A percentile compares a stretch with the other conserved stretches of the same genome.
Evolutionary conservation across 2,329 filamentous ascomycete genomes (phyloP).

Genomic region (Epichloe aotearoae): DNA sequence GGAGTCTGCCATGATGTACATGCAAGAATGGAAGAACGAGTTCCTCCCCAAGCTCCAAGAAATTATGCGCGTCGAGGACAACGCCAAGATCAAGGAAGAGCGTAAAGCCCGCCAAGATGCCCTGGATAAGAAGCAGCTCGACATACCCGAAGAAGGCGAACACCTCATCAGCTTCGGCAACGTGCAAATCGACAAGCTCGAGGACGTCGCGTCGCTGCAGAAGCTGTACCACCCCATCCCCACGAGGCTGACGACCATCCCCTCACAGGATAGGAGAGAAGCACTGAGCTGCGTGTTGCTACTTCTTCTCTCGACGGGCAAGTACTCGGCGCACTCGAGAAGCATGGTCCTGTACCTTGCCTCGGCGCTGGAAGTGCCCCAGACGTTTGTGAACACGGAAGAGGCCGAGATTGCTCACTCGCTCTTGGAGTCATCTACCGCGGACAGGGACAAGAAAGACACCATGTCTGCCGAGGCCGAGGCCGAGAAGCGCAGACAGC

Average conservation of each 20-base stretch:
- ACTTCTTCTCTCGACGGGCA: constrained; percentile 56
- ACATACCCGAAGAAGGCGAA: constrained; percentile 21
- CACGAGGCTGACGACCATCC: constrained; percentile 41
- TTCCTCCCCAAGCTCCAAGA: constrained; percentile 61
- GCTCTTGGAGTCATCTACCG: constrained; percentile 51
- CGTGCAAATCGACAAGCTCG: constrained; percentile 18
- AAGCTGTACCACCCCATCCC: constrained; percentile 39
- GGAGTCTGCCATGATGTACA: constrained; percentile 48
- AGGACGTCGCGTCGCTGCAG: constrained; percentile 33
- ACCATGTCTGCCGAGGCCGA: constrained; percentile 64
- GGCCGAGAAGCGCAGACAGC: constrained; percentile 56
- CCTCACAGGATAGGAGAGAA: constrained; percentile 44
- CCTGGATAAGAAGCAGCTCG: constrained; percentile 23
- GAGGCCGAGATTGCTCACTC: constrained; percentile 66
- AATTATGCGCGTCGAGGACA: constrained; percentile 41
- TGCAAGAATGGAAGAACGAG: constrained; percentile 64
- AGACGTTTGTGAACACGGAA: constrained; percentile 49
- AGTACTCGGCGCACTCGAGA: constrained; percentile 63
- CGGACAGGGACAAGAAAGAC: constrained; percentile 25
- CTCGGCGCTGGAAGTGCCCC: constrained; percentile 50
- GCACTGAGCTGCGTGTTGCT: constrained; percentile 58
- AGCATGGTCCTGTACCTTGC: constrained; percentile 54
- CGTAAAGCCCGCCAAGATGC: constrained; percentile 31
- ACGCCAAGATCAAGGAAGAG: constrained; percentile 32
- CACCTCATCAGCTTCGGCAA: constrained; percentile 30